Conservation (phyloP, 352 stramenopile genomes). For the Elongisporangium anandrum region DNA sequence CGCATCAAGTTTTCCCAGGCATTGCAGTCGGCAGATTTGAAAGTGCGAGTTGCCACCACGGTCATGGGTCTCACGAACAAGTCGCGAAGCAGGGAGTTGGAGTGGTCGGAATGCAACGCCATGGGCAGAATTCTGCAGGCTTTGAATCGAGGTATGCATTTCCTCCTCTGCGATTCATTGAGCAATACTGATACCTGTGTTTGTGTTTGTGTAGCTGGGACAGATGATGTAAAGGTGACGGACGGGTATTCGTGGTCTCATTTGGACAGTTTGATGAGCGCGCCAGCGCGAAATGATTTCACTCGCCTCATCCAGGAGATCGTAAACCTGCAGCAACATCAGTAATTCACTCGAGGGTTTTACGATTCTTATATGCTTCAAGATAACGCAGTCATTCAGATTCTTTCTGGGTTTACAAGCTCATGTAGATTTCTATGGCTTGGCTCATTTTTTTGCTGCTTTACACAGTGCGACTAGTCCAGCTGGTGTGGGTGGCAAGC, state of each 20-base stretch:
- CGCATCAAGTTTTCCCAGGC: slow-evolving; percentile 56
- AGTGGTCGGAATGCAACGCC: slow-evolving; percentile 81
- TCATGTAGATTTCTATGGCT: not conserved
- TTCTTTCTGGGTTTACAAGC: slow-evolving; percentile 6
- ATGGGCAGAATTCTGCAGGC: slow-evolving; percentile 50
- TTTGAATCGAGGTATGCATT: slow-evolving; percentile 41
- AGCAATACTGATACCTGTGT: not conserved
- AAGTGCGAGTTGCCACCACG: slow-evolving; percentile 51
- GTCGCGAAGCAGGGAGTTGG: slow-evolving; percentile 66
- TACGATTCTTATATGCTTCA: slow-evolving; percentile 10
- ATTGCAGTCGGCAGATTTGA: slow-evolving; percentile 57
- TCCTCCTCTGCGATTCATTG: not conserved
- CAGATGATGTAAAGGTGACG: slow-evolving; percentile 40
- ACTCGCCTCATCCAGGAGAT: slow-evolving; percentile 63
- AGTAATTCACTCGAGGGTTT: slow-evolving; percentile 10
- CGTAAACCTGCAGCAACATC: slow-evolving; percentile 38
- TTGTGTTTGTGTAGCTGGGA: slow-evolving; percentile 14
- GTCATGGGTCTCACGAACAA: slow-evolving; percentile 74
- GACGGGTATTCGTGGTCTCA: slow-evolving; percentile 83
- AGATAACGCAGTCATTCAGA: not conserved
- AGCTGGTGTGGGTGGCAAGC: slow-evolving; percentile 7
- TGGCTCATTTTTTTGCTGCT: slow-evolving; percentile 1
- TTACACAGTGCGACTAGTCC: slow-evolving; percentile 1
- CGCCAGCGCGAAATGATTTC: slow-evolving; percentile 36
- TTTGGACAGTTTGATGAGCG: slow-evolving; percentile 58